Conservation (phyloP, 2,329 filamentous ascomycete species). For the Beauveria australis region DNA sequence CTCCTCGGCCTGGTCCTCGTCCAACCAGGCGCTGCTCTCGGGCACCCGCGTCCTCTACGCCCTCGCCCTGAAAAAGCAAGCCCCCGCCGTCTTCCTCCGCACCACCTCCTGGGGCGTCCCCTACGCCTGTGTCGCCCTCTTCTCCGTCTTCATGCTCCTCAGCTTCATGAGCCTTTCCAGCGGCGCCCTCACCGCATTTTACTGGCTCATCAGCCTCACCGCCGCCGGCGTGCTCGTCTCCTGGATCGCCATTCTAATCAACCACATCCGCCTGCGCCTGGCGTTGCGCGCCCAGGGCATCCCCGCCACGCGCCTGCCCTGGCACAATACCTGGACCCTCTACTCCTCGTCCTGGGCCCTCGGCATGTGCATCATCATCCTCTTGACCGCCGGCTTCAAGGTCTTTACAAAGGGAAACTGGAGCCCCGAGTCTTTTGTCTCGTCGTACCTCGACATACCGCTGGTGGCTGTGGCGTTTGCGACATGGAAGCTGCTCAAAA, state of each 20-base stretch:
- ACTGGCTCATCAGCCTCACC: conserved; percentile 55
- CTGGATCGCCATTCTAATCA: conserved; percentile 53
- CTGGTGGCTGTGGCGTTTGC: conserved; percentile 48
- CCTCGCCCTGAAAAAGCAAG: conserved; percentile 50
- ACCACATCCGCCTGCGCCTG: conserved; percentile 48
- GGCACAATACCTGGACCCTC: conserved; percentile 54
- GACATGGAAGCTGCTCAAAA: conserved; percentile 59
- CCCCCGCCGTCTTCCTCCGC: conserved; percentile 47
- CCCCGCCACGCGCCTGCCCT: conserved; percentile 42
- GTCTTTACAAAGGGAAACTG: conserved; percentile 54
- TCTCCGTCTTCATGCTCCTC: conserved; percentile 45
- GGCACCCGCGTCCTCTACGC: conserved; percentile 53
- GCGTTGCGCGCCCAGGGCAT: conserved; percentile 50
- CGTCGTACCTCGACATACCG: conserved; percentile 54
- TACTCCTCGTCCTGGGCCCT: conserved; percentile 55
- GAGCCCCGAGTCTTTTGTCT: conserved; percentile 49
- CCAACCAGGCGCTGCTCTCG: conserved; percentile 56
- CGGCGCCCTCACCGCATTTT: conserved; percentile 54
- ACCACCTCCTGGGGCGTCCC: conserved; percentile 57
- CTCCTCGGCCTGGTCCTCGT: conserved; percentile 61
- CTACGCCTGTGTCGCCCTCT: conserved; percentile 48
- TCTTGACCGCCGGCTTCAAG: conserved; percentile 62
- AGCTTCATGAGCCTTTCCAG: conserved; percentile 51
- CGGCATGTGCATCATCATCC: conserved; percentile 51
- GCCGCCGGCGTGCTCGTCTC: conserved; percentile 55